A percentile compares a stretch with the other conserved stretches of the same genome.
These are phyloP conservation scores for Raphanus sativus DNA, from an alignment of 345 rosid species.

Conservation along the genomic window DNA sequence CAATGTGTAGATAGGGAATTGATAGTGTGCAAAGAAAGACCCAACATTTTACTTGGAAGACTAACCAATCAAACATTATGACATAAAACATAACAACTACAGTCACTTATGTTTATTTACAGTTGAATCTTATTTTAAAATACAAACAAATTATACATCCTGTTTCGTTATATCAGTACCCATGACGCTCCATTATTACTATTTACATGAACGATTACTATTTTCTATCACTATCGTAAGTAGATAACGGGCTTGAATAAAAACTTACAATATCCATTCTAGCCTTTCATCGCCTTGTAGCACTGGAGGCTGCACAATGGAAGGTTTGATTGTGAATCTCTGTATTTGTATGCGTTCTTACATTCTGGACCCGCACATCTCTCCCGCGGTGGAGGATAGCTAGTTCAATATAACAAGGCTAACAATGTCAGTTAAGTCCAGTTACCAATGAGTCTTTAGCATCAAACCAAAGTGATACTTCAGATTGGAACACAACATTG, in stretches of 20 bases:
- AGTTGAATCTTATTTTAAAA: neutral
- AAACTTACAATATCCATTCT: neutral
- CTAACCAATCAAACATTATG: neutral
- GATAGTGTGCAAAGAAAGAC: neutral
- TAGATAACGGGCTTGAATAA: neutral
- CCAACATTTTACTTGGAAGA: neutral
- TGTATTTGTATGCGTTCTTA: slow-evolving; percentile 72
- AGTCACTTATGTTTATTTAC: neutral
- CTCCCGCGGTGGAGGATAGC: slow-evolving; percentile 92
- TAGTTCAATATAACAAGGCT: slow-evolving; percentile 31
- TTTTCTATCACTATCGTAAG: neutral
- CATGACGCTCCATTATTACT: neutral
- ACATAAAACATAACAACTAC: neutral
- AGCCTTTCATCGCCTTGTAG: slow-evolving; percentile 76
- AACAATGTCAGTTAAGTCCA: neutral
- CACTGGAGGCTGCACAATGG: slow-evolving; percentile 91
- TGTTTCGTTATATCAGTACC: neutral
- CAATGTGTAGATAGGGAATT: neutral
- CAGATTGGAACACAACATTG: neutral
- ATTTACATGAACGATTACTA: slow-evolving; percentile 19
- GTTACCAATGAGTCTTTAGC: neutral
- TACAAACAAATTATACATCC: neutral
- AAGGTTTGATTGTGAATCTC: slow-evolving; percentile 79
- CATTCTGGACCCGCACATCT: slow-evolving; percentile 81
- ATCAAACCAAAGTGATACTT: slow-evolving; percentile 1